These are phyloP conservation scores for Letharia columbiana DNA, from an alignment of 495 filamentous ascomycete species.

Conservation along the genomic window DNA sequence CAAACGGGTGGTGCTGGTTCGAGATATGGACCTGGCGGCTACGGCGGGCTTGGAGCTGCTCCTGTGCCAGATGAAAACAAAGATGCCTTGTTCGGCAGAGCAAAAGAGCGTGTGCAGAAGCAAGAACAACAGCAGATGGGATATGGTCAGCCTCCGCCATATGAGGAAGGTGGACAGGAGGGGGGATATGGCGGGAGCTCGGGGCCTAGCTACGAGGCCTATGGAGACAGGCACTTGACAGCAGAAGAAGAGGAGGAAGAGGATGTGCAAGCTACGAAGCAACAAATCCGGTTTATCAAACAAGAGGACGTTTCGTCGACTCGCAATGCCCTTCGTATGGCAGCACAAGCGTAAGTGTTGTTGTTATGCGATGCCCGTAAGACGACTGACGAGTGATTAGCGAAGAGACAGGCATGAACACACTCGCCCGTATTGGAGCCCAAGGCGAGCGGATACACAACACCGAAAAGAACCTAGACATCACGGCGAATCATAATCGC, in stretches of 20 bases:
- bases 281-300: slow-evolving; percentile 68
- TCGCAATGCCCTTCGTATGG: slow-evolving; percentile 57
- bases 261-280: slow-evolving; percentile 58
- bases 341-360: slow-evolving; percentile 44
- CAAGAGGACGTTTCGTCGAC: slow-evolving; percentile 64
- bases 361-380: not conserved
- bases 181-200: slow-evolving; percentile 40
- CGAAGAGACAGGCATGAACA: slow-evolving; percentile 56
- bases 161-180: slow-evolving; percentile 34
- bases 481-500: slow-evolving; percentile 56
- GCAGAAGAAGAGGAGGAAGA: slow-evolving; percentile 66
- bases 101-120: slow-evolving; percentile 45
- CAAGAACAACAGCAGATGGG: slow-evolving; percentile 30
- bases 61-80: slow-evolving; percentile 44
- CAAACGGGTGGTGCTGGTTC: slow-evolving; percentile 26
- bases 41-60: slow-evolving; percentile 61
- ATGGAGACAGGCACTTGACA: slow-evolving; percentile 60
- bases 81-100: slow-evolving; percentile 58
- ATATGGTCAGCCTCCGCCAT: slow-evolving; percentile 33
- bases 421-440: slow-evolving; percentile 58
- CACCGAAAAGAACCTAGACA: slow-evolving; percentile 65
- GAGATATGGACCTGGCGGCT: slow-evolving; percentile 56
- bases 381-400: not conserved
- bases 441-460: slow-evolving; percentile 74
- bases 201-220: slow-evolving; percentile 46